Base-by-base conservation (phyloP, 2,329 filamentous ascomycete species). In the Coccinonectria pachysandricola region DNA sequence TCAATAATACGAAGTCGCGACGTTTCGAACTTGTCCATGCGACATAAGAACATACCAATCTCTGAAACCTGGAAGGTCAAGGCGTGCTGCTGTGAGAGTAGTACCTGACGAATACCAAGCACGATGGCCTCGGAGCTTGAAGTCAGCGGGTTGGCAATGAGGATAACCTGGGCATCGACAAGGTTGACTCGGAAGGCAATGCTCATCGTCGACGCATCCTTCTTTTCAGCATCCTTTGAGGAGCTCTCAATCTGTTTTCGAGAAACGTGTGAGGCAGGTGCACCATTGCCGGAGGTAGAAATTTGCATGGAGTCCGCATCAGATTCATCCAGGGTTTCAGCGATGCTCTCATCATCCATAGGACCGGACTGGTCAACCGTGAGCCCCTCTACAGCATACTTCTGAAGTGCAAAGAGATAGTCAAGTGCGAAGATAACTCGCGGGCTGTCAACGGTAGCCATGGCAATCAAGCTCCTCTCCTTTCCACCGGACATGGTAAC, bases 21-120 rank as follows among this genome's bases (percentile, higher is more conserved):
- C 4, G 82, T 86, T 42, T 98, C 88, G 42, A 96, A 96, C 37
- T 78, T 83, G 54, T 99, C 92, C 91, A 99, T 98, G 8, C 91
- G 81, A 50, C 92, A 98, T 16, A 98, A 57, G 53, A 95, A 99
- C 91, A 99, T 98, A 42, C 91, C 91, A 27, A 96, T 73, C 48
- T 96, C 79, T 6, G 85, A 87, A 3, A 98, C 75, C 49, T 98
- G 88, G 48, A 99, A 70, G 1, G 91, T 95, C 42, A 92, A 70
- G 7, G 88, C 84, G 59, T 96, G 85, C 52, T 98, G 92, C 45
- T 93, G 82, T 2, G 88, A 93, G 8, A 96, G 68, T 2, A 96
- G 67, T 8, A 96, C 75, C 52, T 98, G 87, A 50, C 95, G 93
- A 3, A 87, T 93, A 24, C 86, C 84, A 13, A 98, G 65, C 1